Base-by-base conservation (phyloP, 805 yeast genomes). In the Yarrowia osloensis region DNA sequence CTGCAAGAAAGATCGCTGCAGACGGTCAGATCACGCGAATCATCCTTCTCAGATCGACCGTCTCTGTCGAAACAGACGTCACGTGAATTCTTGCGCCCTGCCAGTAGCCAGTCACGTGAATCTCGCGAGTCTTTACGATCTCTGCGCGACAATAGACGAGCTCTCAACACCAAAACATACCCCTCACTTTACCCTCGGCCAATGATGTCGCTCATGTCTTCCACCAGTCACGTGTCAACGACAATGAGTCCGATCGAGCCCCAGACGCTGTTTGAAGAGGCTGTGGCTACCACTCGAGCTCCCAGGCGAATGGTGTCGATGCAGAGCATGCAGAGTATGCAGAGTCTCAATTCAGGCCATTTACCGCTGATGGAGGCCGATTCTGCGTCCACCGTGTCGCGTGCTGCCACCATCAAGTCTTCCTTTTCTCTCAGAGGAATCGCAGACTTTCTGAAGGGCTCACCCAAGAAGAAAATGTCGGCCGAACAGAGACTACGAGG, bases 301-400 rank as follows among this genome's bases (percentile, higher is more conserved):
- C 63, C 63, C 7, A 15, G 63, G 28, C 12, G 63, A 19, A 57
- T 57, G 63, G 37, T 57, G 2, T 57, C 63, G 3, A 26, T 57
- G 37, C 63, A 57, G 13, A 57, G 63, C 19, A 37, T 57, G 37
- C 26, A 15, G 24, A 39, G 49, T 8, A 35, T 26, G 49, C 47
- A 28, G 37, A 57, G 63, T 19, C 49, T 57, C 11, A n/a, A 37
- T 7, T 61, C 66, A 4, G 42, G 31, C 1, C 52, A 61, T 17
- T 31, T 61, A 22, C 66, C 66, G 0, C 42, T 61, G 1, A 61
- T 44, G 66, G 66, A 61, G n/a, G 54, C 54, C 4, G 66, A 61
- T 12, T 61, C 66, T 3, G 54, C 40, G 11, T 44, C 54, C 3
- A 61, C 52, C 3, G 42, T 61, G 8, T 61, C 66, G 9, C 42